These are phyloP conservation scores for Gossypium thurberi DNA, from an alignment of 345 rosid genomes.

Conservation along the genomic window DNA sequence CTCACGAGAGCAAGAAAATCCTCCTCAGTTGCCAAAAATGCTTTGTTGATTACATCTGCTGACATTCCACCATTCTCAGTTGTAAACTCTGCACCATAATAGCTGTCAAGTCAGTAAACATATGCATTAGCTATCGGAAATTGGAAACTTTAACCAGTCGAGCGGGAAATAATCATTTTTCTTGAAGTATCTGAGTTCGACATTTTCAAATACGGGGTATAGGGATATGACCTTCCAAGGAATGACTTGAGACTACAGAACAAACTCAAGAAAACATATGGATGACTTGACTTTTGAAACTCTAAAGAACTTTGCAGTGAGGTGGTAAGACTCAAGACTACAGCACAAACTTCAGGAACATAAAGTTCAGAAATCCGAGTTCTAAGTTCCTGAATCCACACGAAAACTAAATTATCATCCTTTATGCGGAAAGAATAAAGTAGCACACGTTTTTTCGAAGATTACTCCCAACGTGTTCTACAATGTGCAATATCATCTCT, in stretches of 20 bases:
- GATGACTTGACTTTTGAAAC: background rate
- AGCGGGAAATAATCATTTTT: background rate
- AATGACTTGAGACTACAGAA: too few relatives aligned
- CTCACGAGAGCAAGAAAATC: constrained; percentile 72
- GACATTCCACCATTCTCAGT: constrained; percentile 81
- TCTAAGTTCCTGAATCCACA: background rate
- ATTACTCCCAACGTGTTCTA: too few relatives aligned
- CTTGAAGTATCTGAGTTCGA: background rate
- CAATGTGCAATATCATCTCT: too few relatives aligned
- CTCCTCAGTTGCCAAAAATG: constrained; percentile 83
- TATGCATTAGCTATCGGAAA: constrained; percentile 27
- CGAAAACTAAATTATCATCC: too few relatives aligned
- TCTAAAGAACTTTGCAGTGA: background rate
- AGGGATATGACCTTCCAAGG: too few relatives aligned
- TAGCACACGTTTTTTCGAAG: too few relatives aligned
- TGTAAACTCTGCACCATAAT: constrained; percentile 72
- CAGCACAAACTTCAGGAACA: background rate
- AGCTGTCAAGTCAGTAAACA: constrained; percentile 38
- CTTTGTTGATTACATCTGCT: constrained; percentile 68
- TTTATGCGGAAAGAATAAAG: too few relatives aligned
- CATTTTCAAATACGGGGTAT: too few relatives aligned
- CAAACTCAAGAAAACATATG: background rate
- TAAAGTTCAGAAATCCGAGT: background rate
- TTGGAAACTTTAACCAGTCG: background rate
- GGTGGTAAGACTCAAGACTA: background rate